Evolutionary conservation across 371 early-diverging fungal species (phyloP), one percentile per base, ranked within the genome.

Genomic region (Funneliformis caledonium): DNA sequence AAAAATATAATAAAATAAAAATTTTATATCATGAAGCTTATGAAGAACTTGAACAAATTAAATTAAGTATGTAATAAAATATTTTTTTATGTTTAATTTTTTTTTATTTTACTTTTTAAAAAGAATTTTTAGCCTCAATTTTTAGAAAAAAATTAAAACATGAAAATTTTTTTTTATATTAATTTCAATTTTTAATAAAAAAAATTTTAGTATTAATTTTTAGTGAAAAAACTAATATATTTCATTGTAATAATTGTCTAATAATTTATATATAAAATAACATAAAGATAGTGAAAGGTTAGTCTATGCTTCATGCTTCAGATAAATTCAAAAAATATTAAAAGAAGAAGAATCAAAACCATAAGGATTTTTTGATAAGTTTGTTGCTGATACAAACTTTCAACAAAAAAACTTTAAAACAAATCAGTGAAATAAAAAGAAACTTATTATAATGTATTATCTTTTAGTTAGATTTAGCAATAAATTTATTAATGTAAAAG

Each of bases 391-490:
- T 11, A 76, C 62, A 48, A 76, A 76, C 16, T 45, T 42, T 8
- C 7, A 76, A 59, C n/a, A 6, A n/a, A 76, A 76, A 42, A 60
- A 7, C n/a, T 19, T 33, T 75, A 75, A 60, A 33, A 75, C 76
- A 37, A 76, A 76, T 61, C 11, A 76, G 11, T 37, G 60, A 76
- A 76, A 75, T 60, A 76, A 76, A 62, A 72, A 76, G 60, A 45
- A 11, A 61, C 26, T 75, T 5, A 37, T 74, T 74, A 48, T 22
- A 52, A 50, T 74, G 4, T 74, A 45, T 22, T 76, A 76, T 59
- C 43, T 76, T 61, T 4, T 76, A 16, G 45, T 62, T 42, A 33
- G 60, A 60, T 62, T 61, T 60, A 76, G n/a, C n/a, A n/a, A n/a
- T n/a, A n/a, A n/a, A n/a, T n/a, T n/a, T n/a, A n/a, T n/a, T 61